phyloP scores from a whole-genome alignment of 2,329 filamentous ascomycete genomes.

The Aspergillus persii region DNA sequence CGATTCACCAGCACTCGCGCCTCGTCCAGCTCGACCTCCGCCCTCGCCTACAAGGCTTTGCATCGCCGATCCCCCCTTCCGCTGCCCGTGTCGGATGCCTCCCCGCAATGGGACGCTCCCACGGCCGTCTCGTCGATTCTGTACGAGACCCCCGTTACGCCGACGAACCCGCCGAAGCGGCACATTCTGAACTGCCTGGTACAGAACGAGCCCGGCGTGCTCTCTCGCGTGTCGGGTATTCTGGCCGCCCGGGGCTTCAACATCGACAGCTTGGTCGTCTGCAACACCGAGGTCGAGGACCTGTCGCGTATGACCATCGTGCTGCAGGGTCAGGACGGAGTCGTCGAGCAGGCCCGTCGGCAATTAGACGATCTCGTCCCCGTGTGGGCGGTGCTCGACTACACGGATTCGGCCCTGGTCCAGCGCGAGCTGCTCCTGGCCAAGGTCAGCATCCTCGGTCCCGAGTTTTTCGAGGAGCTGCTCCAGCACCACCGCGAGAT shows the following conservation, averaged over 20 bases:
- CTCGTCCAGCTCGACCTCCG: conserved; percentile 71
- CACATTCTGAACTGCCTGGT: conserved; percentile 98
- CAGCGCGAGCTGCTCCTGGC: conserved; percentile 93
- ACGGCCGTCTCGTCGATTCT: conserved; percentile 97
- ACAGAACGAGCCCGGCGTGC: conserved; percentile 96
- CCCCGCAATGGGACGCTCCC: conserved; percentile 81
- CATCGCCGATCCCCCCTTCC: conserved; percentile 85
- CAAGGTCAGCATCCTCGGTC: conserved; percentile 94
- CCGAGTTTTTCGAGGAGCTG: conserved; percentile 97
- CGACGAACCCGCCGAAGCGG: conserved; percentile 79
- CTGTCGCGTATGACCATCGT: conserved; percentile 99
- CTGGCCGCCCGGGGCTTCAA: conserved; percentile 96
- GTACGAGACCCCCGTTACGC: conserved; percentile 92
- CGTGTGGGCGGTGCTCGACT: conserved; percentile 97
- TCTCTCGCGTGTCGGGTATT: conserved; percentile 95
- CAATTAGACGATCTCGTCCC: conserved; percentile 96
- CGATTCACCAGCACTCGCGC: conserved; percentile 32
- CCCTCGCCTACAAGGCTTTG: conserved; percentile 94
- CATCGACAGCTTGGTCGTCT: conserved; percentile 97
- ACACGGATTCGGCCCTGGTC: conserved; percentile 86
- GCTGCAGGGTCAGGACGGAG: conserved; percentile 89
- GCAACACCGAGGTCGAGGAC: conserved; percentile 95
- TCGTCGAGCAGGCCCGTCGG: conserved; percentile 92
- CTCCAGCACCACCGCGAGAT: conserved; percentile 95
- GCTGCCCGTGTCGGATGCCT: conserved; percentile 71